Evolutionary conservation across 2,329 filamentous ascomycete species (phyloP).

Genomic region (Alternaria dauci): DNA sequence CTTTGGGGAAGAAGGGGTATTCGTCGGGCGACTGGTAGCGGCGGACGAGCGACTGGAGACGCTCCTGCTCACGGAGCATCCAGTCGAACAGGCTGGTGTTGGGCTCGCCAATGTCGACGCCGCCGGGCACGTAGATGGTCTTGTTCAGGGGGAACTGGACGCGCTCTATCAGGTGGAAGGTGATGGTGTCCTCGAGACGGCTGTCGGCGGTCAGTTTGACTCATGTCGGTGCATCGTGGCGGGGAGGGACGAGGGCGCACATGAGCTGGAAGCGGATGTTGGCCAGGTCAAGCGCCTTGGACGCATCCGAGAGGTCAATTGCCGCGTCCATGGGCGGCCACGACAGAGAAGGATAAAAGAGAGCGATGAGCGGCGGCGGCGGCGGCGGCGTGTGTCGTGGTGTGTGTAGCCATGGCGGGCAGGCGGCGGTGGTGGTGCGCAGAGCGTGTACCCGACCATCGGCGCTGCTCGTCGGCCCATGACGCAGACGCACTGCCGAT

Average conservation of each 20-base stretch:
- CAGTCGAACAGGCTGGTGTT: constrained; percentile 89
- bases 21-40: constrained; percentile 97
- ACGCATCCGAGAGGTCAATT: constrained; percentile 85
- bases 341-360: no score
- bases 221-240: not conserved
- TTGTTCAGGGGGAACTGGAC: constrained; percentile 96
- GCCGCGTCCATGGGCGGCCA: constrained; percentile 77
- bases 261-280: constrained; percentile 95
- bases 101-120: constrained; percentile 77
- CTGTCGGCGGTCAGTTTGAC: constrained; percentile 58
- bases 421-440: not conserved
- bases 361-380: no score
- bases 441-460: constrained; percentile 17
- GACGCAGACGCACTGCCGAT: constrained; percentile 30
- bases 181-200: constrained; percentile 96
- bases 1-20: constrained; percentile 93
- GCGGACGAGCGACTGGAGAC: constrained; percentile 88
- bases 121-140: constrained; percentile 83
- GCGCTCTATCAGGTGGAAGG: constrained; percentile 94
- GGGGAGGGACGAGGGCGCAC: constrained; percentile 60
- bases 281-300: constrained; percentile 84
- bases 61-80: constrained; percentile 89
- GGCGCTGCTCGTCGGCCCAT: constrained; percentile 26
- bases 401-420: constrained; percentile 14
- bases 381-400: constrained; percentile 9